Conservation (phyloP, 805 yeast genomes). For the Sugiyamaella qingdaonensis region DNA sequence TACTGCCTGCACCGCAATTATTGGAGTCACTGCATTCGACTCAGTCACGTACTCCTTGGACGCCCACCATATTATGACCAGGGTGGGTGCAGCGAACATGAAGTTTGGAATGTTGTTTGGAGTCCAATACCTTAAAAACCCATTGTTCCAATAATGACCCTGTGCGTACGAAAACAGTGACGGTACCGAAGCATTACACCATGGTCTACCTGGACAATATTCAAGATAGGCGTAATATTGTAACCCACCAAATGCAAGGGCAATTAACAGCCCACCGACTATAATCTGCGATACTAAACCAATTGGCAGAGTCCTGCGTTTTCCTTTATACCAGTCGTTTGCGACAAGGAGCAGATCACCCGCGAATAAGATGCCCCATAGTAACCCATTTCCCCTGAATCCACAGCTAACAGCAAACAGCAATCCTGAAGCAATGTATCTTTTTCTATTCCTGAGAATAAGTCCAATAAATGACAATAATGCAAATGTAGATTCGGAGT, state of each 20-base stretch:
- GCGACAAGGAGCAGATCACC: constrained; percentile 44
- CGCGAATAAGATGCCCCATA: constrained; percentile 65
- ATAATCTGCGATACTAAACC: constrained; percentile 24
- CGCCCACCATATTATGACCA: constrained; percentile 44
- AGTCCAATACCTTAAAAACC: constrained; percentile 82
- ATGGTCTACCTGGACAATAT: constrained; percentile 65
- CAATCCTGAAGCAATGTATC: constrained; percentile 48
- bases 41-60: constrained; percentile 29
- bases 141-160: constrained; percentile 75
- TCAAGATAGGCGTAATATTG: constrained; percentile 50
- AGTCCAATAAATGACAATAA: constrained; percentile 56
- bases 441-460: constrained; percentile 42
- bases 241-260: constrained; percentile 41
- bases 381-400: constrained; percentile 70
- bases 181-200: constrained; percentile 66
- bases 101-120: constrained; percentile 78
- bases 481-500: constrained; percentile 72
- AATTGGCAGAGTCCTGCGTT: neutral
- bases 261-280: constrained; percentile 55
- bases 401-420: constrained; percentile 54
- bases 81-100: constrained; percentile 64
- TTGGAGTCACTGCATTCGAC: neutral
- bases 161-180: constrained; percentile 72
- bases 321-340: neutral
- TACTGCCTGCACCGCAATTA: constrained; percentile 26